Conservation (phyloP, 495 filamentous ascomycete genomes). For the Neurospora sp. region DNA sequence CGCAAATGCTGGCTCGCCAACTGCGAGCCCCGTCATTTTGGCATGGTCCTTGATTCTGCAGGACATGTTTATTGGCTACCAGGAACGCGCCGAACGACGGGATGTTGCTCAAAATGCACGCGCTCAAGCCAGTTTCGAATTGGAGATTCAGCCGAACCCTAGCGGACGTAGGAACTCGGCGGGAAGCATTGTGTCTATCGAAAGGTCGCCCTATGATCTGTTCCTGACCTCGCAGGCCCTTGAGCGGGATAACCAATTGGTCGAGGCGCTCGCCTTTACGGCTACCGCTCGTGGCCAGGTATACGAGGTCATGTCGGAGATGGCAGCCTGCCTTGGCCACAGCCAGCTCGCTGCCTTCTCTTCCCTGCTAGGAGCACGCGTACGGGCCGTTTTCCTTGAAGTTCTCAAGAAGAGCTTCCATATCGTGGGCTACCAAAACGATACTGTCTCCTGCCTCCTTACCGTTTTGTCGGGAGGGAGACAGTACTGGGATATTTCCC, state of each 20-base stretch:
- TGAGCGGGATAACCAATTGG: conserved; percentile 27
- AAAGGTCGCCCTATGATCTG: conserved; percentile 36
- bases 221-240: conserved; percentile 33
- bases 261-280: conserved; percentile 33
- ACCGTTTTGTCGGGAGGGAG: conserved; percentile 47
- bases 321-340: conserved; percentile 41
- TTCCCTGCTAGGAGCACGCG: conserved; percentile 34
- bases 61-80: conserved; percentile 50
- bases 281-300: conserved; percentile 45
- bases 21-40: conserved; percentile 58
- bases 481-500: conserved; percentile 43
- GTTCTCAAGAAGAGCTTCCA: conserved; percentile 48
- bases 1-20: conserved; percentile 29
- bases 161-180: conserved; percentile 37
- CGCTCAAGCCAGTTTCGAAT: conserved; percentile 45
- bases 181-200: conserved; percentile 40
- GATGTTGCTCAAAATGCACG: conserved; percentile 54
- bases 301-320: conserved; percentile 51
- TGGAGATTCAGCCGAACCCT: conserved; percentile 26
- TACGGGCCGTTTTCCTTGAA: conserved; percentile 53
- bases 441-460: conserved; percentile 51
- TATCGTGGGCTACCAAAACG: conserved; percentile 55
- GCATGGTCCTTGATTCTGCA: conserved; percentile 71
- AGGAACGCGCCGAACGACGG: conserved; percentile 44
- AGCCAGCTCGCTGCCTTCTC: conserved; percentile 36